Evolutionary conservation across 352 stramenopile species (phyloP).

Genomic region (Phytophthora boehmeriae): DNA sequence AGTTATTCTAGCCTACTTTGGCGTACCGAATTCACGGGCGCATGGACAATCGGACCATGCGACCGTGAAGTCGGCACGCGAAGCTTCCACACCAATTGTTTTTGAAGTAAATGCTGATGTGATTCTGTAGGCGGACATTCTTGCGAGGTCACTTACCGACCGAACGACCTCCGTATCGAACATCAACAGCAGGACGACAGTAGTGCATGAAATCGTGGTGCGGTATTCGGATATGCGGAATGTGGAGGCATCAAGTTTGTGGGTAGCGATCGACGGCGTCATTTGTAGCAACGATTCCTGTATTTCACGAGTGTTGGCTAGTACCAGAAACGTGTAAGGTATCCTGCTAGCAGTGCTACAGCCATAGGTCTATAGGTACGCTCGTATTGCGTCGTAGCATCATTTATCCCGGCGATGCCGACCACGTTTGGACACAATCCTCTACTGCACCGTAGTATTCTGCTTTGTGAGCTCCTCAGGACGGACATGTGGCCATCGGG

Average conservation of each 20-base stretch:
- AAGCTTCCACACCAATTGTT: background rate
- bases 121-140: background rate
- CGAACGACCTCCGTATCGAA: conserved; percentile 5
- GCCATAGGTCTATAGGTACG: no score
- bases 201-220: no score
- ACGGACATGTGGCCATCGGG: no score
- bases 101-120: background rate
- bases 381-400: no score
- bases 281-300: conserved; percentile 40
- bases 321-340: no score
- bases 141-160: background rate
- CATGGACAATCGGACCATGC: background rate
- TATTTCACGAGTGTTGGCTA: conserved; percentile 47
- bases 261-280: conserved; percentile 4
- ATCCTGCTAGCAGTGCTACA: no score
- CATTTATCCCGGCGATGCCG: no score
- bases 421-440: no score
- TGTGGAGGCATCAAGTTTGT: conserved; percentile 19
- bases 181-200: conserved; percentile 37
- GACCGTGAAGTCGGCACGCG: conserved; percentile 4
- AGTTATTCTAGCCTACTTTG: no score
- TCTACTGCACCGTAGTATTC: no score
- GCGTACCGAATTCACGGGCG: no score
- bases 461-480: no score
- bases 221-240: conserved; percentile 32